phyloP scores from a whole-genome alignment of 1,284 basidiomycete species.

The Ceratobasidium sp. region DNA sequence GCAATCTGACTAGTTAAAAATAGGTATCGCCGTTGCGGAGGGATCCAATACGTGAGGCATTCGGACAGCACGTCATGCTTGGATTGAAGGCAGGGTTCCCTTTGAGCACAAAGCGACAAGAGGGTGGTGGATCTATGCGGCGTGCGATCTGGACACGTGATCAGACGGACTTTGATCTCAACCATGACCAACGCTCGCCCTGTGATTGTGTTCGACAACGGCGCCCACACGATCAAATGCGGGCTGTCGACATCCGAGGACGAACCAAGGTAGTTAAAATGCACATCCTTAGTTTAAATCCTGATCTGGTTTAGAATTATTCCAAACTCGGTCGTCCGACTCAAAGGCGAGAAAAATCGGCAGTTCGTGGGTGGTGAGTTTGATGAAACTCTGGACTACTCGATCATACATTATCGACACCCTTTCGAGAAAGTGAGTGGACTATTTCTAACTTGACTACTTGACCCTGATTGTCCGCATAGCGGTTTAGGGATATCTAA shows the following conservation, averaged over 20 bases:
- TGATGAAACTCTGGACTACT: conserved; percentile 73
- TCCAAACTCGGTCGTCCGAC: conserved; percentile 80
- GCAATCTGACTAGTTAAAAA: too few relatives aligned
- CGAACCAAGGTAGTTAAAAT: conserved; percentile 47
- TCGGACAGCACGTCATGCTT: too few relatives aligned
- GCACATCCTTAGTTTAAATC: conserved; percentile 36
- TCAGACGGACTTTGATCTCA: not conserved
- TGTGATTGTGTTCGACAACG: conserved; percentile 83
- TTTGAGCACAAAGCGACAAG: too few relatives aligned
- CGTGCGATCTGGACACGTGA: too few relatives aligned
- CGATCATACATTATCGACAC: conserved; percentile 78
- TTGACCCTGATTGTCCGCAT: not conserved
- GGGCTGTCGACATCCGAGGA: conserved; percentile 56
- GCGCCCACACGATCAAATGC: conserved; percentile 80
- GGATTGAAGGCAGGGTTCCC: too few relatives aligned
- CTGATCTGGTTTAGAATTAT: conserved; percentile 61
- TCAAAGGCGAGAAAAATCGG: conserved; percentile 72
- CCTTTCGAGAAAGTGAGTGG: conserved; percentile 82
- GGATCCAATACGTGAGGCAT: too few relatives aligned
- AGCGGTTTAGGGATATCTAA: conserved; percentile 76
- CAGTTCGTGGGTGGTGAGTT: conserved; percentile 87
- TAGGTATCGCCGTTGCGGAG: too few relatives aligned
- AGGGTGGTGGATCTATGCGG: too few relatives aligned
- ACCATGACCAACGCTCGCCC: conserved; percentile 53
- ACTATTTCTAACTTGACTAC: conserved; percentile 40